Evolutionary conservation across 352 stramenopile species (phyloP), one percentile per base, ranked within the genome.

Genomic region (Phytophthora pini): DNA sequence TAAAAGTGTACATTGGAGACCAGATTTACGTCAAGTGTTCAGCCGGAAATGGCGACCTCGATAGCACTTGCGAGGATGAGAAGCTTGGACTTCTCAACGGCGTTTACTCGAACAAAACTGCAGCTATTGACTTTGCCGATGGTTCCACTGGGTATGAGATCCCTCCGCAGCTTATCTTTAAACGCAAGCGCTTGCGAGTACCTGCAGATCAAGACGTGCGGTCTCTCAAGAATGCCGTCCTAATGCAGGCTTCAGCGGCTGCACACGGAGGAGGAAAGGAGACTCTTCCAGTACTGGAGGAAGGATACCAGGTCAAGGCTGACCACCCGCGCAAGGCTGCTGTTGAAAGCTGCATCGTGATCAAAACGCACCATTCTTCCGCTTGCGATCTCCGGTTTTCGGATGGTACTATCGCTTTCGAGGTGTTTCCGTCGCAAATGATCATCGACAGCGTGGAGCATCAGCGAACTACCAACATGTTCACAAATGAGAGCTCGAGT

Each of bases 371-470:
- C 49, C 20, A 65, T 44, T 88, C 75, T 40, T 77, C 75, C 4
- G 82, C 84, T 1, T 93, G 82, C 56, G 84, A 93, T 38, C 38
- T 93, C 12, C 83, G 80, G 3, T 93, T 93, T 65, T 79, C 77
- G 3, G 84, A 93, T 44, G 84, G 84, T n/a, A 93, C 82, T 10
- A 93, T 93, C 38, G 70, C 80, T 6, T 90, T 91, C 17, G 79
- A 89, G 17, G 80, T 93, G 5, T 93, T 89, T 38, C 84, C 84
- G 7, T 90, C 84, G 8, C 84, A 93, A 68, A 93, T 93, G 84
- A 85, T 91, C 11, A 60, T 91, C 11, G 82, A 92, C 45, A 76
- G 57, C 11, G 48, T 64, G 8, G 55, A 71, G 45, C 54, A 71
- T 12, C 67, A 68, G 41, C 61, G 50, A 17, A 46, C 59, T 31